Evolutionary conservation across 345 rosid genomes (phyloP).

Genomic region (Theobroma cacao): DNA sequence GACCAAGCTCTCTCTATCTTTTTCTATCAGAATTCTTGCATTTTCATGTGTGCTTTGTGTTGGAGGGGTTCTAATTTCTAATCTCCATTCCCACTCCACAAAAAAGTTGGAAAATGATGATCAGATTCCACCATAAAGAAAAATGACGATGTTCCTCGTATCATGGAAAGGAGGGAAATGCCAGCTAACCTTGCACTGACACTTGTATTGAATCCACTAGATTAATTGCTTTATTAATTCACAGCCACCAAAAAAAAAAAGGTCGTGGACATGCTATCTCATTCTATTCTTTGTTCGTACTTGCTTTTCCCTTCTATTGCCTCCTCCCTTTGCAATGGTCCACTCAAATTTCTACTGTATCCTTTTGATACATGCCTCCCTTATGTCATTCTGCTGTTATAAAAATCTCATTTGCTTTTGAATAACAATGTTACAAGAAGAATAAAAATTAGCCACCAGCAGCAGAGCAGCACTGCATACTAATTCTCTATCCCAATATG

Average conservation of each 20-base stretch:
- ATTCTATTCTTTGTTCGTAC: conserved; percentile 2
- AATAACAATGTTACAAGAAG: not conserved
- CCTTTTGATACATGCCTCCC: not conserved
- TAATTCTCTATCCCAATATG: not conserved
- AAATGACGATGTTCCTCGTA: conserved; percentile 34
- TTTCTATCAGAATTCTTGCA: not conserved
- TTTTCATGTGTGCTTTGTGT: not conserved
- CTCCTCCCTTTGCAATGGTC: not conserved
- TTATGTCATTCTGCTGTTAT: not conserved
- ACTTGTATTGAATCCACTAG: conserved; percentile 15
- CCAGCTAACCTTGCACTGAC: conserved; percentile 26
- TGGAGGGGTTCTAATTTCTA: conserved; percentile 1
- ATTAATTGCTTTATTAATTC: not conserved
- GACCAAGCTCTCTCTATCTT: not conserved
- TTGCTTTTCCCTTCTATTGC: not conserved
- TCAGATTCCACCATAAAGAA: conserved; percentile 39
- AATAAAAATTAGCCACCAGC: not conserved
- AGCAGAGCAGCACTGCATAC: too few relatives aligned
- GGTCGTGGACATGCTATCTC: not conserved
- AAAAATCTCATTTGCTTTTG: not conserved
- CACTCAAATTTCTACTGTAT: not conserved
- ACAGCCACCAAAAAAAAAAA: not conserved
- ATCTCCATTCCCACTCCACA: not conserved
- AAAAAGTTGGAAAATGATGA: not conserved
- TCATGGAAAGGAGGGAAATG: conserved; percentile 24